phyloP scores from a whole-genome alignment of 2,329 filamentous ascomycete species.

The Arthroderma uncinatum region DNA sequence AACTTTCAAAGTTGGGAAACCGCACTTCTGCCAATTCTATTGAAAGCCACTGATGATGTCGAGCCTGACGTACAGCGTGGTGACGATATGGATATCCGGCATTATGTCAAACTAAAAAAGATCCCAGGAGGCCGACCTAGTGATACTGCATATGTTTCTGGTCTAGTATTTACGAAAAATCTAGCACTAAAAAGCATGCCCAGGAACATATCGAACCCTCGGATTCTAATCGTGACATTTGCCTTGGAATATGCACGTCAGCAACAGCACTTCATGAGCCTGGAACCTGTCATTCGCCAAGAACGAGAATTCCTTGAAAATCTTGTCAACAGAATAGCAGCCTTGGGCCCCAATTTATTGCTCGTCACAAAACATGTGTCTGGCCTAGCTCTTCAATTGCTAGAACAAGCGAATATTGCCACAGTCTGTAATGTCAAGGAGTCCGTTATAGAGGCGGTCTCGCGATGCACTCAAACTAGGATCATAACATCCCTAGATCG shows the following conservation, averaged over 20 bases:
- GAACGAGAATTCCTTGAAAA: conserved; percentile 89
- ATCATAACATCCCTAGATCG: conserved; percentile 95
- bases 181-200: conserved; percentile 94
- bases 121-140: conserved; percentile 81
- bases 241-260: conserved; percentile 92
- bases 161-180: conserved; percentile 95
- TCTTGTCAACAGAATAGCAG: conserved; percentile 81
- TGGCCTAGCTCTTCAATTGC: conserved; percentile 75
- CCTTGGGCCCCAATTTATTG: conserved; percentile 70
- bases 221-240: conserved; percentile 87
- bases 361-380: conserved; percentile 91
- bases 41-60: conserved; percentile 87
- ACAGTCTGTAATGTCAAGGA: conserved; percentile 96
- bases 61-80: conserved; percentile 81
- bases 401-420: conserved; percentile 79
- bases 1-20: conserved; percentile 74
- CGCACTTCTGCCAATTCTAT: conserved; percentile 76
- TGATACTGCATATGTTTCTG: conserved; percentile 93
- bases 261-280: conserved; percentile 90
- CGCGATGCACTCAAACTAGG: conserved; percentile 78
- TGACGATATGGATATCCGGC: conserved; percentile 92
- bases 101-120: conserved; percentile 96
- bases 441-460: conserved; percentile 88
- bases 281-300: conserved; percentile 92
- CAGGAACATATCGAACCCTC: conserved; percentile 67